These are phyloP conservation scores for Ilex aquifolium DNA, from an alignment of 257 asterid genomes.

Conservation along the genomic window DNA sequence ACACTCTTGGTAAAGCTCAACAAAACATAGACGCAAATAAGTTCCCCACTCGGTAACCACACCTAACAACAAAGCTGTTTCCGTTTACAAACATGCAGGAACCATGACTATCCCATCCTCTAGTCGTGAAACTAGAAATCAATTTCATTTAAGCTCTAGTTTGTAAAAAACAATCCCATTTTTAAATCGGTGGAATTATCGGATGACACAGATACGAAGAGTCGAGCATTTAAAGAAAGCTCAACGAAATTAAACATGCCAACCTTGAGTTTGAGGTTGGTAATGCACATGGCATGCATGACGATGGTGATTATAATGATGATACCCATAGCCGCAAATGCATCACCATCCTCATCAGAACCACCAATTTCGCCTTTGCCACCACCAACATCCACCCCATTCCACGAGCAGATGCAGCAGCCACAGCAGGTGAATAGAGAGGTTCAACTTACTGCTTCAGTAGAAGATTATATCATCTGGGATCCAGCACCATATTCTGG, in stretches of 20 bases:
- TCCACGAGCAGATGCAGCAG: background rate
- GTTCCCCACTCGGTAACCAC: background rate
- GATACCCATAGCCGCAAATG: background rate
- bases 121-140: conserved; percentile 19
- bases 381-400: conserved; percentile 3
- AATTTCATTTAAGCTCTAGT: background rate
- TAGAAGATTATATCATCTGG: conserved; percentile 27
- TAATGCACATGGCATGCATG: conserved; percentile 13
- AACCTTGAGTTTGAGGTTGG: conserved; percentile 5
- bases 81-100: conserved; percentile 24
- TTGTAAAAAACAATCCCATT: background rate
- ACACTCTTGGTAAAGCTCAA: no score
- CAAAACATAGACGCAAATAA: no score
- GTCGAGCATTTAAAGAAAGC: background rate
- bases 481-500: conserved; percentile 25
- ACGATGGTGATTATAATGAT: conserved; percentile 4
- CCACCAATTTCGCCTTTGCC: background rate
- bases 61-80: background rate
- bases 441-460: background rate
- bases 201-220: no score
- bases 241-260: conserved; percentile 6
- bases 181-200: background rate
- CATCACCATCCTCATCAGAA: conserved; percentile 10
- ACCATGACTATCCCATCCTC: conserved; percentile 28
- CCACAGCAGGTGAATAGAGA: background rate